Conservation (phyloP, 768 basidiomycete species). For the Boletus bicolor region DNA sequence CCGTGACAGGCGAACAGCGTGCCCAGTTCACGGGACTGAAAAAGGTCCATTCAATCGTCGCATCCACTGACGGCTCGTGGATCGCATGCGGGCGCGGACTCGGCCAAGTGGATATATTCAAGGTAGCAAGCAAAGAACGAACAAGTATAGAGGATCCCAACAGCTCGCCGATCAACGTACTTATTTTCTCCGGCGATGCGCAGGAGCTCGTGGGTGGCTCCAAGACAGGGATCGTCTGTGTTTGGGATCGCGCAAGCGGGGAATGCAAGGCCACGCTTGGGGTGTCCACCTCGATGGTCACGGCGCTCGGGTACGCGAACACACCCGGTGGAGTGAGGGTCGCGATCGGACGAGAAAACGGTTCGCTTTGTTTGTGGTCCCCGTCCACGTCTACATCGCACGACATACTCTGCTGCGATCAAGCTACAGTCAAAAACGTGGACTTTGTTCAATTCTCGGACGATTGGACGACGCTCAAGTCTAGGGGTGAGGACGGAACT, state of each 20-base stretch:
- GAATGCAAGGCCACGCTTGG: constrained; percentile 7
- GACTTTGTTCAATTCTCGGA: constrained; percentile 11
- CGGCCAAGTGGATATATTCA: neutral
- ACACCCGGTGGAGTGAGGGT: neutral
- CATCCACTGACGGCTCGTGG: constrained; percentile 1
- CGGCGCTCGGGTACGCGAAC: constrained; percentile 12
- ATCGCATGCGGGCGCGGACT: constrained; percentile 2
- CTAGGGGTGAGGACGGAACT: constrained; percentile 12
- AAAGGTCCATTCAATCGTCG: neutral
- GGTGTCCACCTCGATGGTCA: constrained; percentile 10
- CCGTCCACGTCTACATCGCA: constrained; percentile 15
- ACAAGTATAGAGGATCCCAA: neutral
- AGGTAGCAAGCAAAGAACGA: neutral
- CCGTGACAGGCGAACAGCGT: neutral
- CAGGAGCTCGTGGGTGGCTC: constrained; percentile 20
- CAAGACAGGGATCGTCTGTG: constrained; percentile 4
- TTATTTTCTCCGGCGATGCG: constrained; percentile 19
- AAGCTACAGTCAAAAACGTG: constrained; percentile 1
- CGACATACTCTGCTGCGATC: neutral
- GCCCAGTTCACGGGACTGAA: neutral
- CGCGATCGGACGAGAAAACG: constrained; percentile 19
- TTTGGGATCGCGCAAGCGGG: constrained; percentile 23
- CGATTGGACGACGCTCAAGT: constrained; percentile 1
- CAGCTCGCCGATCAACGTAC: neutral
- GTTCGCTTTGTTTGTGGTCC: constrained; percentile 17